A percentile compares a stretch with the other conserved stretches of the same genome.
Evolutionary conservation across 106 monocot species (phyloP).

Genomic region (Phalaenopsis aphrodite): DNA sequence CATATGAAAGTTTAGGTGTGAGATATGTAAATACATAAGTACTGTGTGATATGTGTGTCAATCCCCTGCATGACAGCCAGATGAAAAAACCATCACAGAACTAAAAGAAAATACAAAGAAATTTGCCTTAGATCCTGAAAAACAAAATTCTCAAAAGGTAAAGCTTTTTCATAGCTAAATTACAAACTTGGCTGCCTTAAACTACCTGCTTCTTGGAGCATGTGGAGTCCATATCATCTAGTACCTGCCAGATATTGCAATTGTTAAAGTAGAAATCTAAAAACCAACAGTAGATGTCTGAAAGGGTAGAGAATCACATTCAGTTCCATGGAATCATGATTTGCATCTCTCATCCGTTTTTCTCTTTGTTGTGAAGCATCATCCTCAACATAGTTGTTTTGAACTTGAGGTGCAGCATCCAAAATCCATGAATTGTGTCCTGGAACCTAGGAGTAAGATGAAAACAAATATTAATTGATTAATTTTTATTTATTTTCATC

Average conservation of each 20-base stretch:
- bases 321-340: slow-evolving; percentile 25
- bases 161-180: background rate
- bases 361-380: slow-evolving; percentile 47
- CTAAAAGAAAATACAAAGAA: background rate
- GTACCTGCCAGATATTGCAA: slow-evolving; percentile 20
- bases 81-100: background rate
- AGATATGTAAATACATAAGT: too few species aligned
- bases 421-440: slow-evolving; percentile 85
- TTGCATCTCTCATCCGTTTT: slow-evolving; percentile 70
- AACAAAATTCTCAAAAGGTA: background rate
- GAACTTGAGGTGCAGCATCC: slow-evolving; percentile 28
- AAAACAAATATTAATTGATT: background rate
- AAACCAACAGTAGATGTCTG: background rate
- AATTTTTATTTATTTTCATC: background rate
- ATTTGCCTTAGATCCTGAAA: background rate
- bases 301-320: slow-evolving; percentile 21
- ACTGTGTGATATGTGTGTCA: too few species aligned
- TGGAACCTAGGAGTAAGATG: slow-evolving; percentile 44
- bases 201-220: slow-evolving; percentile 55
- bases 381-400: slow-evolving; percentile 5
- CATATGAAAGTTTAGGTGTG: too few species aligned
- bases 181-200: background rate
- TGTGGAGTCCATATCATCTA: slow-evolving; percentile 21
- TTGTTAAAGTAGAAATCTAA: background rate
- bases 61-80: background rate